These are phyloP conservation scores for Knufia petricola DNA, from an alignment of 2,329 filamentous ascomycete genomes.

Conservation along the genomic window DNA sequence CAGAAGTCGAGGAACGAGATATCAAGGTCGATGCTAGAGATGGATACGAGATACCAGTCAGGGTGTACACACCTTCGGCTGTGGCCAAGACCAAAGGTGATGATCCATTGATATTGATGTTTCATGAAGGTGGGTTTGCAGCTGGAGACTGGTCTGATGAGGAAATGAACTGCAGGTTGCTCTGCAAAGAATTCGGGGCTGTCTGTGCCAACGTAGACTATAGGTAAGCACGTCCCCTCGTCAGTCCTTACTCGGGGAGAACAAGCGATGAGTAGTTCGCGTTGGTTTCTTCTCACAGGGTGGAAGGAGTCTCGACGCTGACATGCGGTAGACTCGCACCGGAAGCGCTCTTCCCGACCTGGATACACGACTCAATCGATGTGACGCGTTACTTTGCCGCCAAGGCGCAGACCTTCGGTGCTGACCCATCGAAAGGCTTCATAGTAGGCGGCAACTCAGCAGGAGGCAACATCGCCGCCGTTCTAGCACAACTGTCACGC, in stretches of 20 bases:
- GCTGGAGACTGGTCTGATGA: constrained; percentile 3
- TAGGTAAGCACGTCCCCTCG: not conserved
- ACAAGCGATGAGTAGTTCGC: too few species aligned
- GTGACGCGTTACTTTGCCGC: constrained; percentile 34
- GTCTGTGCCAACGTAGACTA: constrained; percentile 8
- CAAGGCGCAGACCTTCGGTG: constrained; percentile 5
- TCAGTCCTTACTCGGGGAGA: too few species aligned
- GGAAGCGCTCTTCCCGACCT: constrained; percentile 38
- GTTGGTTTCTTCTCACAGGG: too few species aligned
- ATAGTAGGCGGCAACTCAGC: constrained; percentile 42
- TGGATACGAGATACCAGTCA: not conserved
- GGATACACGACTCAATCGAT: constrained; percentile 39
- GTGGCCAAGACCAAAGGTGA: not conserved
- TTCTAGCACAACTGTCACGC: constrained; percentile 32
- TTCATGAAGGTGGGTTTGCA: constrained; percentile 4
- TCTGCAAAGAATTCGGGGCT: not conserved
- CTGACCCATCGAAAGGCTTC: constrained; percentile 29
- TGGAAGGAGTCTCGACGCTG: too few species aligned
- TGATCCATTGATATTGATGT: constrained; percentile 3
- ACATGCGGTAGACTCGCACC: constrained; percentile 36
- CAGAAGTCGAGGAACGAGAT: constrained; percentile 3
- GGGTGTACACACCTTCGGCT: not conserved
- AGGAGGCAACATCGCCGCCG: constrained; percentile 34
- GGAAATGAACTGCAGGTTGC: constrained; percentile 4
- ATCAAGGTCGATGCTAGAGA: not conserved